Conservation (phyloP, 768 basidiomycete species). For the Leucocoprinus leucothites region DNA sequence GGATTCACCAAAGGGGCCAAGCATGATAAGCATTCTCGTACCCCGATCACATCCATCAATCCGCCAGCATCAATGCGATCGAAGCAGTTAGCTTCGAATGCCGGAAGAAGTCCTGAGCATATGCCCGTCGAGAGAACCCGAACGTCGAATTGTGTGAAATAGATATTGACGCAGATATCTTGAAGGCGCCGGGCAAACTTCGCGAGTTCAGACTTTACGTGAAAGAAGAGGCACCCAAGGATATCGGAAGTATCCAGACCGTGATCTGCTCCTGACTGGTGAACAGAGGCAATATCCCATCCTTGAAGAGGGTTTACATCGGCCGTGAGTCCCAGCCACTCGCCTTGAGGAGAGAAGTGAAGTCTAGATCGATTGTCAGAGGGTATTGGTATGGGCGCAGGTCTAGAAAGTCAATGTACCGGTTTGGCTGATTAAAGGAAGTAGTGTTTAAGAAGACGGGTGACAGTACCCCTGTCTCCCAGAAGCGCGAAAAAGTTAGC, state of each 20-base stretch:
- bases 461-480: constrained; percentile 35
- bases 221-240: constrained; percentile 42
- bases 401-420: constrained; percentile 21
- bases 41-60: constrained; percentile 29
- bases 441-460: constrained; percentile 33
- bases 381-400: background rate
- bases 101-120: constrained; percentile 33
- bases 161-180: constrained; percentile 32
- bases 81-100: constrained; percentile 33
- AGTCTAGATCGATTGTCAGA: constrained; percentile 23
- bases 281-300: constrained; percentile 45
- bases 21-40: constrained; percentile 28
- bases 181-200: constrained; percentile 35
- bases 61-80: constrained; percentile 37
- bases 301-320: constrained; percentile 43
- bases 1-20: constrained; percentile 37
- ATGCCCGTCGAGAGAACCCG: constrained; percentile 37
- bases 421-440: constrained; percentile 35
- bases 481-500: constrained; percentile 30
- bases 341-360: constrained; percentile 41
- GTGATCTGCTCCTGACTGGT: constrained; percentile 31
- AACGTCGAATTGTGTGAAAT: constrained; percentile 41
- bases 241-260: constrained; percentile 33
- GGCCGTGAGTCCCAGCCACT: constrained; percentile 39
- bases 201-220: constrained; percentile 36